Evolutionary conservation across 345 rosid species (phyloP).

Genomic region (Boechera retrofracta): DNA sequence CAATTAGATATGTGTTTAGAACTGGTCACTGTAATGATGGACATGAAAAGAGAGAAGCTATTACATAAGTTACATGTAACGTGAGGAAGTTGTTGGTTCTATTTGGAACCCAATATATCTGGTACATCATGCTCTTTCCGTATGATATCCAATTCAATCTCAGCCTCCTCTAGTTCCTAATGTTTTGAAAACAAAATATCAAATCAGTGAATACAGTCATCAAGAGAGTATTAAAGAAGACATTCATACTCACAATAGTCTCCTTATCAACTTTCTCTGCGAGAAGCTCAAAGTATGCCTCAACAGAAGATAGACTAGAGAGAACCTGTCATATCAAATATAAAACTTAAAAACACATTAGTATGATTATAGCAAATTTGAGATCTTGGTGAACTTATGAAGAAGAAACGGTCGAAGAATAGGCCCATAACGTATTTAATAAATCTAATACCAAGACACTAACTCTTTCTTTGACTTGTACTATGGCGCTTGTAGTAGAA

Average conservation of each 20-base stretch:
- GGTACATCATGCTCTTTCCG: constrained; percentile 49
- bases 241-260: constrained; percentile 54
- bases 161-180: constrained; percentile 80
- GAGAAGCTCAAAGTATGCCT: constrained; percentile 68
- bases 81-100: constrained; percentile 44
- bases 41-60: constrained; percentile 13
- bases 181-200: constrained; percentile 31
- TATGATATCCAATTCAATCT: constrained; percentile 68
- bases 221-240: constrained; percentile 6
- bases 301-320: constrained; percentile 68
- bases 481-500: constrained; percentile 64
- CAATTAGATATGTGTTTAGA: constrained; percentile 10
- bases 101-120: constrained; percentile 47
- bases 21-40: not conserved
- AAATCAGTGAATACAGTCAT: constrained; percentile 2
- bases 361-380: not conserved
- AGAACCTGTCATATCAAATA: constrained; percentile 54
- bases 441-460: not conserved
- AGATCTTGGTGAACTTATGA: not conserved
- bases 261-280: constrained; percentile 56
- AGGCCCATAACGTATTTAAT: not conserved
- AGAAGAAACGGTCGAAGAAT: constrained; percentile 8
- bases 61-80: constrained; percentile 42
- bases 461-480: constrained; percentile 44
- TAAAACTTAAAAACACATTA: not conserved